Base-by-base conservation (phyloP, 441 rosid species). In the Brassica balearica region DNA sequence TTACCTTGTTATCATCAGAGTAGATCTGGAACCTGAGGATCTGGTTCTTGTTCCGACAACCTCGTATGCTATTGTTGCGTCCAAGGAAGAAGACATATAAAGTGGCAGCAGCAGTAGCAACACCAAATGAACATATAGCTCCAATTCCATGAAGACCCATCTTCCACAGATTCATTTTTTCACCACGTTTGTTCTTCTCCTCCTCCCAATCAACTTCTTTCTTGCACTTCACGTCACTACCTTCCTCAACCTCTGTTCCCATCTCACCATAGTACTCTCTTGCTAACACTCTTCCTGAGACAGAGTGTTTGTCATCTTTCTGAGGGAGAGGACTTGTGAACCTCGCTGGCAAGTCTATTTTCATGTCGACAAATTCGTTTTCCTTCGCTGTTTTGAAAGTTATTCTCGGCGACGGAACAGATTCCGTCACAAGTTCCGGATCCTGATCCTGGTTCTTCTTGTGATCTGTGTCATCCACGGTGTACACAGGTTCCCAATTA, bases 291-390 rank as follows among this genome's bases (percentile, higher is more conserved):
- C 67, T 60, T 23, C 59, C 61, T 0, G 76, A 59, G 20, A 8
- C 64, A 0, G 65, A 32, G 56, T 29, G 63, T 70, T 58, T 58
- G 9, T 55, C 58, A 12, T 68, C 74, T 27, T 22, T 79, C 48
- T 3, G 74, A 68, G 69, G 64, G 17, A 72, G 51, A 46, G 62
- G 71, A 41, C 56, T 73, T 22, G 82, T 81, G 36, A 89, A 84
- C 88, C 77, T 92, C 9, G 90, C 92, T 15, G 93, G 92, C 7
- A 91, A 83, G 84, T 88, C 94, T 90, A 92, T 32, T 91, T 88
- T 93, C 94, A 88, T 91, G 98, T 95, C 99, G 96, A 81, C 98
- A 70, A 90, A 95, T 95, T 93, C 88, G 80, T 82, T 84, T 82
- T 87, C 91, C 88, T 82, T 90, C 87, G 80, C 80, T 82, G 87